Conservation (phyloP, 768 basidiomycete species). For the Tylopilus felleus region DNA sequence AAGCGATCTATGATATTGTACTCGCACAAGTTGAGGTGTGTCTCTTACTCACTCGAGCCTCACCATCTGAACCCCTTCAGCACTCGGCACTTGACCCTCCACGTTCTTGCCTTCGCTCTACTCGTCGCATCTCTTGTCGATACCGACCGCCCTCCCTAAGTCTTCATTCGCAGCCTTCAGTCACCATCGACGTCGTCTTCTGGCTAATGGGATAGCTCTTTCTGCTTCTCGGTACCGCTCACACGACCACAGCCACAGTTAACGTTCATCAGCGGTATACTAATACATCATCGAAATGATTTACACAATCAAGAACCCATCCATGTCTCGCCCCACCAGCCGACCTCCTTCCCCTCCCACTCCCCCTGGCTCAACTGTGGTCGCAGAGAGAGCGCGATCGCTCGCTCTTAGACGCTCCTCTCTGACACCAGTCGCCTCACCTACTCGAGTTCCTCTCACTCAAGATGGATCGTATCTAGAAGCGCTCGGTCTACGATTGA, state of each 20-base stretch:
- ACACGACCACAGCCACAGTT: conserved; percentile 15
- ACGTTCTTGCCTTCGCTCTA: conserved; percentile 56
- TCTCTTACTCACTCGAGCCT: conserved; percentile 1
- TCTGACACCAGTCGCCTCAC: conserved; percentile 30
- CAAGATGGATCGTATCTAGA: conserved; percentile 83
- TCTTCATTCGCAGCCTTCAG: conserved; percentile 23
- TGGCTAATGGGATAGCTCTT: conserved; percentile 44
- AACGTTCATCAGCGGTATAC: background rate
- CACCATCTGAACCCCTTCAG: conserved; percentile 12
- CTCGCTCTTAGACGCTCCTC: conserved; percentile 58
- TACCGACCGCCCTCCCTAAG: conserved; percentile 80
- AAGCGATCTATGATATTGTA: conserved; percentile 54
- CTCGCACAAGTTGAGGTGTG: conserved; percentile 33
- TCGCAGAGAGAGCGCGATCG: conserved; percentile 47
- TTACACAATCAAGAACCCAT: conserved; percentile 64
- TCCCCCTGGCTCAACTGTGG: conserved; percentile 36
- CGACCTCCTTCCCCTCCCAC: conserved; percentile 58
- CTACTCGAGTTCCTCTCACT: conserved; percentile 43
- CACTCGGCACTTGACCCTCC: conserved; percentile 33
- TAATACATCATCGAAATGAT: conserved; percentile 39
- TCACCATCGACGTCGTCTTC: background rate
- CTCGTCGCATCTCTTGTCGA: conserved; percentile 57
- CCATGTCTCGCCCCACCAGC: conserved; percentile 62
- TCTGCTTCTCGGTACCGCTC: conserved; percentile 24
- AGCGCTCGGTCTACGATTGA: conserved; percentile 70